Evolutionary conservation across 805 yeast species (phyloP).

Genomic region (Saturnispora dispora): DNA sequence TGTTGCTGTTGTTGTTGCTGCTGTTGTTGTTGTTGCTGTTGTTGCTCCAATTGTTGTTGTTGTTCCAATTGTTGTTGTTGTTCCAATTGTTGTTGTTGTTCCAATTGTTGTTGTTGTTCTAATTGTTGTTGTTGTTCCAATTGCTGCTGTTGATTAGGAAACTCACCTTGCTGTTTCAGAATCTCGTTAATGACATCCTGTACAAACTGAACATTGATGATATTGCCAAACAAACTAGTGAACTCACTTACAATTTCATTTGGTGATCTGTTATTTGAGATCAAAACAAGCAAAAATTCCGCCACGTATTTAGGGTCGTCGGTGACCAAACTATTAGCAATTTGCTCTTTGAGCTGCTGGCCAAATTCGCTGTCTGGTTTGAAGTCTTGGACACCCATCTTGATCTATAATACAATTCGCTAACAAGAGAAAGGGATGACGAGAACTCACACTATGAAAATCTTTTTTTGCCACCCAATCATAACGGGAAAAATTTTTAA

Average conservation of each 20-base stretch:
- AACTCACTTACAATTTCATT: slow-evolving; percentile 54
- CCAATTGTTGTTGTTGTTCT: slow-evolving; percentile 7
- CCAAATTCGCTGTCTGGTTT: slow-evolving; percentile 29
- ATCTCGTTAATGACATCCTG: slow-evolving; percentile 51
- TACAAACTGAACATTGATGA: slow-evolving; percentile 49
- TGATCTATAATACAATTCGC: background rate
- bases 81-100: slow-evolving; percentile 11
- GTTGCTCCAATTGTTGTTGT: slow-evolving; percentile 12
- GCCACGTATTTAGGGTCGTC: slow-evolving; percentile 58
- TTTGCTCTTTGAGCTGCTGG: slow-evolving; percentile 34
- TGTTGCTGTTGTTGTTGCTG: slow-evolving; percentile 15
- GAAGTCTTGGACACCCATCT: slow-evolving; percentile 17
- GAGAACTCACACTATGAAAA: background rate
- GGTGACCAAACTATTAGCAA: slow-evolving; percentile 34
- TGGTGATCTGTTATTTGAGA: slow-evolving; percentile 57
- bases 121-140: slow-evolving; percentile 14
- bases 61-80: slow-evolving; percentile 12
- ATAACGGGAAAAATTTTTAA: background rate
- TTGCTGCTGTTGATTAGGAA: slow-evolving; percentile 13
- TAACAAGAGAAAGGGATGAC: background rate
- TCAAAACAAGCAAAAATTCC: slow-evolving; percentile 62
- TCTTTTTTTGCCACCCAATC: slow-evolving; percentile 2
- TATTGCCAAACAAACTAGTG: slow-evolving; percentile 49
- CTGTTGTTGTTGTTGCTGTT: slow-evolving; percentile 7
- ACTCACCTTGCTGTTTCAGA: slow-evolving; percentile 27